phyloP scores from a whole-genome alignment of 768 basidiomycete species.

The Auricularia sp. region DNA sequence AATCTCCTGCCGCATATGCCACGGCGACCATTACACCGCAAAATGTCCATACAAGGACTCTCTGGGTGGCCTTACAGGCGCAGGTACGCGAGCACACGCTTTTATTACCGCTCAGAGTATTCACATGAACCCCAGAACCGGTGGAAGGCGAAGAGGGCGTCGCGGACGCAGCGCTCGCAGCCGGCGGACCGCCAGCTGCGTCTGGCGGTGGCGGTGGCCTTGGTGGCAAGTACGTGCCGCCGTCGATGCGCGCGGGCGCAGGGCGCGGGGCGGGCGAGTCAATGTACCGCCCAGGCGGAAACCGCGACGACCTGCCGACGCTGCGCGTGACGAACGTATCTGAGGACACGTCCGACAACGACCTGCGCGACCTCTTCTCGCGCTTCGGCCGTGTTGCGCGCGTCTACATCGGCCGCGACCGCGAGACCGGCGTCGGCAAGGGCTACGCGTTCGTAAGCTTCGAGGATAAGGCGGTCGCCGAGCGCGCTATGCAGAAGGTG shows the following conservation, averaged over 20 bases:
- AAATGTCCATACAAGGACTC: constrained; percentile 98
- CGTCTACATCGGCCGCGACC: constrained; percentile 89
- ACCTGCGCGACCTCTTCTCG: constrained; percentile 85
- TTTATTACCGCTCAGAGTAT: not conserved
- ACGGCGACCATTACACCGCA: constrained; percentile 95
- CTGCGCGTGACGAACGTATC: constrained; percentile 95
- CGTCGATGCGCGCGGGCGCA: constrained; percentile 68
- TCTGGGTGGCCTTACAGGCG: constrained; percentile 60
- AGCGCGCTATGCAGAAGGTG: constrained; percentile 84
- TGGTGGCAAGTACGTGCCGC: constrained; percentile 85
- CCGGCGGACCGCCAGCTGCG: constrained; percentile 23
- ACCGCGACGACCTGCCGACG: constrained; percentile 87
- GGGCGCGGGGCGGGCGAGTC: constrained; percentile 67
- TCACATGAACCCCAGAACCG: constrained; percentile 22
- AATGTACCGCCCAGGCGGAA: constrained; percentile 52
- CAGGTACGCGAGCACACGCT: constrained; percentile 29
- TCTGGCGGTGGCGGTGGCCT: constrained; percentile 21
- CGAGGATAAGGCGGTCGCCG: constrained; percentile 68
- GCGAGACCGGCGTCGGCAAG: constrained; percentile 90
- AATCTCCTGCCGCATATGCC: constrained; percentile 86
- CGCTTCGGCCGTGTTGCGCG: constrained; percentile 76
- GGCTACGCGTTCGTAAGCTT: constrained; percentile 98
- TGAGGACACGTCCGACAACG: constrained; percentile 89
- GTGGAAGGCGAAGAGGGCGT: constrained; percentile 22
- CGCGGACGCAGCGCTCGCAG: constrained; percentile 19